A percentile compares a stretch with the other conserved stretches of the same genome.
These are phyloP conservation scores for Toxicodendron radicans DNA, from an alignment of 345 rosid species.

Conservation along the genomic window DNA sequence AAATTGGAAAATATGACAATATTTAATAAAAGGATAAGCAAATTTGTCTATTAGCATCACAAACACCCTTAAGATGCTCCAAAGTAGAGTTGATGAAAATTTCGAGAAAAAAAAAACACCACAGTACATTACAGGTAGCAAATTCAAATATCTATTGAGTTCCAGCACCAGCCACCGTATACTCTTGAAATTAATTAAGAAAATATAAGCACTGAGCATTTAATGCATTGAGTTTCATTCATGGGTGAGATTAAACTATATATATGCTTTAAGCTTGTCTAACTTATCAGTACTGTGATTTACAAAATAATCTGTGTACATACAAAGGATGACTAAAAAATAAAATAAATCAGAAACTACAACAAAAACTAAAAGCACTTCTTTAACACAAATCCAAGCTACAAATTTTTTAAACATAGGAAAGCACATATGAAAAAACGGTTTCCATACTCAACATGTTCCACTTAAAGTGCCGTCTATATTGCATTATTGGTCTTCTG, in stretches of 20 bases:
- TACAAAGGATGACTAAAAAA: background rate
- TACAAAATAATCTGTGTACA: too few species aligned
- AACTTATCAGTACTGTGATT: background rate
- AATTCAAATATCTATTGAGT: background rate
- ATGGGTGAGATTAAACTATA: background rate
- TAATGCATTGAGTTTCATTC: background rate
- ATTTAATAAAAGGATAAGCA: background rate
- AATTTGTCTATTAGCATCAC: slow-evolving; percentile 6
- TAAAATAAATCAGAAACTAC: background rate
- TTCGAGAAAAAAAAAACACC: background rate
- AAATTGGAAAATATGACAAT: background rate
- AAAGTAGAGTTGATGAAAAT: background rate
- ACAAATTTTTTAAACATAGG: background rate
- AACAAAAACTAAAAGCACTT: background rate
- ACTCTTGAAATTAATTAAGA: background rate
- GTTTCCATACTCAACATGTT: background rate
- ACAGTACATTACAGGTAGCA: background rate
- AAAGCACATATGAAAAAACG: background rate
- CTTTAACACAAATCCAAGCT: background rate
- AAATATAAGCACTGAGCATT: background rate
- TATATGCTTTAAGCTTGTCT: background rate
- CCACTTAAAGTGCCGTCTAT: background rate
- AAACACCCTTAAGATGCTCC: slow-evolving; percentile 1
- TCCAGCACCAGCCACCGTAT: background rate
- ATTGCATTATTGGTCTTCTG: too few species aligned